These are phyloP conservation scores for Thielaviopsis populi DNA, from an alignment of 2,329 filamentous ascomycete genomes.

Conservation along the genomic window DNA sequence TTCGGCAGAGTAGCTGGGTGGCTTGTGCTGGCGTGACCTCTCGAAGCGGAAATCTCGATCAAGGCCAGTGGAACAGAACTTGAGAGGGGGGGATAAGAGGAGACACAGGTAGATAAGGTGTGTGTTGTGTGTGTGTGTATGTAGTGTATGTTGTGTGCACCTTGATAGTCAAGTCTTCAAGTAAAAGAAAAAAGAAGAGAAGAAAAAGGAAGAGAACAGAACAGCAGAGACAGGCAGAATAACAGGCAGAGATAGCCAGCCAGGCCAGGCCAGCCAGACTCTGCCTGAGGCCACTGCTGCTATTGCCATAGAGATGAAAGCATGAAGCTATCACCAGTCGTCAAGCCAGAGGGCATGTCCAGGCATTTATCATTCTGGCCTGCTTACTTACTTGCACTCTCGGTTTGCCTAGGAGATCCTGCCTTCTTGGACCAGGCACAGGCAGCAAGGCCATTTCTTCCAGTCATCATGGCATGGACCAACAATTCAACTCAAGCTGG, in stretches of 20 bases:
- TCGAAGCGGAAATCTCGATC: not conserved
- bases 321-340: not conserved
- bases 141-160: not conserved
- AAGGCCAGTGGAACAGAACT: not conserved
- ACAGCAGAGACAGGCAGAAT: not conserved
- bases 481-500: not conserved
- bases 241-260: not conserved
- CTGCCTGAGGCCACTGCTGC: not conserved
- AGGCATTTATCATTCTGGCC: not conserved
- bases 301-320: conserved; percentile 4
- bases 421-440: not conserved
- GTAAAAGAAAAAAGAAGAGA: not conserved
- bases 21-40: not conserved
- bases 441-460: not conserved
- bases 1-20: not conserved
- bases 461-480: not conserved
- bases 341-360: not conserved
- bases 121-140: not conserved
- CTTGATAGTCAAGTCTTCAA: not conserved
- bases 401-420: not conserved
- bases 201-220: not conserved
- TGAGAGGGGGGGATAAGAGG: not conserved
- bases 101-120: not conserved
- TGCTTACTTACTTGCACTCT: not conserved
- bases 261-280: not conserved